Base-by-base conservation (phyloP, 129 eudicot species). In the Saposhnikovia divaricata region DNA sequence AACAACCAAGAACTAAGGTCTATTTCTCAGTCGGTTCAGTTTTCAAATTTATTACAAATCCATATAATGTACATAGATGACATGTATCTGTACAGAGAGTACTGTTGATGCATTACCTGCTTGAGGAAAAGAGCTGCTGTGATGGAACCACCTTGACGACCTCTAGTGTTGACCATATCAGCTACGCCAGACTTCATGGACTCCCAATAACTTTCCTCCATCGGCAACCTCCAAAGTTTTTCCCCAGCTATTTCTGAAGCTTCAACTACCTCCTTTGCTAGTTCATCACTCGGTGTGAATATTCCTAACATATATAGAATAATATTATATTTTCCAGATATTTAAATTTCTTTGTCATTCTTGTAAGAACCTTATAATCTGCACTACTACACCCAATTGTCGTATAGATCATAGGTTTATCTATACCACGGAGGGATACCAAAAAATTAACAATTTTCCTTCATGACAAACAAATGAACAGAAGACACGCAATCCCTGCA, bases 171-270 rank as follows among this genome's bases (percentile, higher is more conserved):
- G 16, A 92, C 96, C 98, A 94, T 94, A 86, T 94, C 98, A 40
- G 98, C 98, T 19, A 94, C 96, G 27, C 96, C 97, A 28, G 98
- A 94, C 85, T 94, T 94, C 98, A 94, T 94, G 4, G 91, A 85
- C 43, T 94, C 98, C 98, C 98, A 92, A 46, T 94, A 94, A 81
- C 98, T 94, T 72, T 94, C 98, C 85, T 94, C 98, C 88, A 94
- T 31, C 4, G 98, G 98, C 89, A 94, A 45, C 87, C 98, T 90
- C 98, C 98, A 94, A 18, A 94, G 88, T 86, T 94, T 94, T 84
- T 94, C 98, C 78, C 98, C 98, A 9, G 91, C 82, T 3, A 77
- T 85, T 82, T 94, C 98, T 3, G 98, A 87, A 72, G 98, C 97
- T 4, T 85, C 89, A 73, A 94, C 53, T 8, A 95, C 96, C 80